A percentile compares a stretch with the other conserved stretches of the same genome.
Conservation (phyloP, 768 basidiomycete species). For the Suillus weaverae region DNA sequence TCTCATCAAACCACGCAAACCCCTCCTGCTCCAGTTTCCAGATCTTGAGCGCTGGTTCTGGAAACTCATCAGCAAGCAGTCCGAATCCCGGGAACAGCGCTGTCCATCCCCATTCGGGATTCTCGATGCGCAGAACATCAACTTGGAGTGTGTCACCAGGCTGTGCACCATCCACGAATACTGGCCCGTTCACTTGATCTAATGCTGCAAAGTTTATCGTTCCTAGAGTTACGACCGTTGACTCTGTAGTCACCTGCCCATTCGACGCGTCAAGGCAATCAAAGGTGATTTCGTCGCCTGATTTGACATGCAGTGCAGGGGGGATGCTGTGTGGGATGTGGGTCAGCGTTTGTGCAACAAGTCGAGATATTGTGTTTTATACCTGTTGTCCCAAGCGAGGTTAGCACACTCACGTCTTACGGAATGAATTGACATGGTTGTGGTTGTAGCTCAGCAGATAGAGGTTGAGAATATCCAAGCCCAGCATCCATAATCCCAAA, state of each 20-base stretch:
- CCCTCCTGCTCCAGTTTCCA: constrained; percentile 48
- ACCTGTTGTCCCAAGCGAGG: constrained; percentile 65
- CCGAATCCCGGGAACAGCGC: constrained; percentile 60
- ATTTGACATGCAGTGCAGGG: constrained; percentile 48
- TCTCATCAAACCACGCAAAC: constrained; percentile 53
- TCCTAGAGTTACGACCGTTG: constrained; percentile 37
- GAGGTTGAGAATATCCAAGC: neutral
- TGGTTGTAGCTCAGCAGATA: constrained; percentile 4
- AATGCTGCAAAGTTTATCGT: constrained; percentile 47
- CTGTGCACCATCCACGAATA: constrained; percentile 50
- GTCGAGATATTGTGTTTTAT: neutral
- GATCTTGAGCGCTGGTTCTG: constrained; percentile 51
- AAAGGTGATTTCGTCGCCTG: constrained; percentile 55
- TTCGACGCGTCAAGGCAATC: constrained; percentile 67
- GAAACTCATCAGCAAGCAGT: constrained; percentile 54
- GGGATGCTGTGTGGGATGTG: constrained; percentile 40
- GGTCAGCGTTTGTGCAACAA: neutral
- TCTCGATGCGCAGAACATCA: constrained; percentile 52
- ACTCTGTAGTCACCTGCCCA: constrained; percentile 51
- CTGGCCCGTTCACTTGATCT: constrained; percentile 62
- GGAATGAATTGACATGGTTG: constrained; percentile 50
- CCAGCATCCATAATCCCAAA: neutral
- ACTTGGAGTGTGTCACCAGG: constrained; percentile 62
- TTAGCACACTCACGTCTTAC: constrained; percentile 53
- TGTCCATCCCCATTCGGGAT: constrained; percentile 66